phyloP scores from a whole-genome alignment of 2,329 filamentous ascomycete genomes.

The Pseudogymnoascus verrucosus region DNA sequence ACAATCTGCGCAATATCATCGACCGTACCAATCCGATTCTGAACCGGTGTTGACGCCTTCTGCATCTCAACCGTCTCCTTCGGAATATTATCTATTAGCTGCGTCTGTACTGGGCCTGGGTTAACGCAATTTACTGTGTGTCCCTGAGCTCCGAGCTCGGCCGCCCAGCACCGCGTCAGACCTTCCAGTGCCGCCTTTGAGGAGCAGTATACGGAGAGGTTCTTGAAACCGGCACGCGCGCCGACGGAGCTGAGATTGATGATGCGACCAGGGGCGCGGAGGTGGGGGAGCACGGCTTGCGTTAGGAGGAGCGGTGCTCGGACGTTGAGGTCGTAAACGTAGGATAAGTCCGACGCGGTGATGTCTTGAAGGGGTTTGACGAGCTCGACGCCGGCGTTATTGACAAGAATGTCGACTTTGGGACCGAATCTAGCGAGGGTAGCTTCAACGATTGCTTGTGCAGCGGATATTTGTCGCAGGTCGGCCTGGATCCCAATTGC shows the following conservation, averaged over 20 bases:
- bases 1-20: conserved; percentile 11
- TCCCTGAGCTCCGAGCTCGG: conserved; percentile 13
- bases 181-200: conserved; percentile 54
- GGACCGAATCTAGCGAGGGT: conserved; percentile 18
- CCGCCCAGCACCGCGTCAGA: conserved; percentile 50
- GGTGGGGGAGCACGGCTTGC: conserved; percentile 43
- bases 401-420: conserved; percentile 26
- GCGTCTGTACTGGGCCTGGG: conserved; percentile 16
- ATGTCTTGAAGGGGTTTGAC: conserved; percentile 30
- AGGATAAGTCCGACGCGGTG: conserved; percentile 41
- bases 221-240: conserved; percentile 37
- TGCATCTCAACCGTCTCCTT: not conserved
- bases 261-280: conserved; percentile 40
- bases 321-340: conserved; percentile 50
- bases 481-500: no score
- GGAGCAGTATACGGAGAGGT: conserved; percentile 43
- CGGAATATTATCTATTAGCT: not conserved
- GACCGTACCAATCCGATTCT: conserved; percentile 4
- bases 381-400: conserved; percentile 17
- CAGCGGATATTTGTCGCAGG: no score
- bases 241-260: conserved; percentile 53
- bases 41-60: not conserved
- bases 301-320: conserved; percentile 46
- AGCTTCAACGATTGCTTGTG: conserved; percentile 15
- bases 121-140: conserved; percentile 15